phyloP scores from a whole-genome alignment of 2,329 filamentous ascomycete species.

The Ophiosphaerella korrae region DNA sequence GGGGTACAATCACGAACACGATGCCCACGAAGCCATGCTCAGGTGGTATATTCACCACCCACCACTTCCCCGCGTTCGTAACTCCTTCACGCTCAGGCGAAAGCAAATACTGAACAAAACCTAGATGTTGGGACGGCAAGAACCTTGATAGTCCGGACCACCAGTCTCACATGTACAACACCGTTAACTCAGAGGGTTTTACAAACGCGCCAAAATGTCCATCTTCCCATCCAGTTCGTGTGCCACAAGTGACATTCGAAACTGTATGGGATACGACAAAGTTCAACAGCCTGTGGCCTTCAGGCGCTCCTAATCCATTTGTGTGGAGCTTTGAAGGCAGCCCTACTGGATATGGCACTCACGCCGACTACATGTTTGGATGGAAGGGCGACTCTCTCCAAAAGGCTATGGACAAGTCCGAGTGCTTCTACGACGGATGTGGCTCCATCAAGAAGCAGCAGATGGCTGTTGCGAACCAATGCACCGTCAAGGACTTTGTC shows the following conservation, averaged over 20 bases:
- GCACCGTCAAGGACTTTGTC: slow-evolving; percentile 28
- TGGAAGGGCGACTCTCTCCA: slow-evolving; percentile 25
- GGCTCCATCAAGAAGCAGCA: slow-evolving; percentile 30
- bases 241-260: slow-evolving; percentile 32
- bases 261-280: slow-evolving; percentile 31
- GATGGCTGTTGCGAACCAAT: slow-evolving; percentile 26
- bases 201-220: slow-evolving; percentile 29
- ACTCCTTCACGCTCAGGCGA: neutral
- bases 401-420: slow-evolving; percentile 22
- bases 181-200: slow-evolving; percentile 23
- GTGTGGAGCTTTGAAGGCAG: slow-evolving; percentile 27
- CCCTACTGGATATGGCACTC: slow-evolving; percentile 18
- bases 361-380: slow-evolving; percentile 33
- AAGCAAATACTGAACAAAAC: slow-evolving; percentile 2
- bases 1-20: slow-evolving; percentile 19
- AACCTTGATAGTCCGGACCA: slow-evolving; percentile 57
- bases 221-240: slow-evolving; percentile 24
- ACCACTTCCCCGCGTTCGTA: slow-evolving; percentile 32
- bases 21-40: slow-evolving; percentile 31
- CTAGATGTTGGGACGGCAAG: slow-evolving; percentile 43
- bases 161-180: slow-evolving; percentile 53
- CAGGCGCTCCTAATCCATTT: slow-evolving; percentile 20
- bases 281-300: slow-evolving; percentile 32
- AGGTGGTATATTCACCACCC: slow-evolving; percentile 31
- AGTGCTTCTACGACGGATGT: slow-evolving; percentile 26